A percentile compares a stretch with the other conserved stretches of the same genome.
Evolutionary conservation across 495 filamentous ascomycete species (phyloP).

Genomic region (Xylaria bambusicola): DNA sequence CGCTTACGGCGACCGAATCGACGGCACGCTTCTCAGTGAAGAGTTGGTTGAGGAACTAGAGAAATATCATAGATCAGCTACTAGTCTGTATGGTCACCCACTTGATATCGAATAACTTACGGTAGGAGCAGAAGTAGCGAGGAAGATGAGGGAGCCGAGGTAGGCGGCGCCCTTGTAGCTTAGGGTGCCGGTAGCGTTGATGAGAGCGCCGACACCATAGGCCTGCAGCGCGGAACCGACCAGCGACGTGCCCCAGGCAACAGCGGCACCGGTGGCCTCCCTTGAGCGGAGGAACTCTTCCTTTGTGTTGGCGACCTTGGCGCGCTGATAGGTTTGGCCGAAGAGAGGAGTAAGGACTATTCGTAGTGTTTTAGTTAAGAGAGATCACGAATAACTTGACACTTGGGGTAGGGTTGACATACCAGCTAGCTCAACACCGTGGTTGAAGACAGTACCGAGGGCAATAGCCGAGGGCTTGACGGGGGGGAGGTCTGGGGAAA

Average conservation of each 20-base stretch:
- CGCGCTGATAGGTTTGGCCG: constrained; percentile 92
- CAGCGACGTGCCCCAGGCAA: constrained; percentile 87
- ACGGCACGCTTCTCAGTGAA: constrained; percentile 88
- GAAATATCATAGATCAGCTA: not conserved
- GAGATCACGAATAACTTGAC: not conserved
- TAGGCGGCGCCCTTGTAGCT: constrained; percentile 97
- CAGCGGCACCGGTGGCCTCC: constrained; percentile 83
- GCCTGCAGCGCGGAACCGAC: constrained; percentile 87
- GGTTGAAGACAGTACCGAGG: constrained; percentile 92
- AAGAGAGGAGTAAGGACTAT: constrained; percentile 85
- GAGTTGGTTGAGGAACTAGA: constrained; percentile 79
- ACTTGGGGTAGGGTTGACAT: not conserved
- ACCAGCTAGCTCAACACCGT: constrained; percentile 58
- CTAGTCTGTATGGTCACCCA: not conserved
- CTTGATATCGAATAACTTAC: constrained; percentile 55
- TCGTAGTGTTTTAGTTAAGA: constrained; percentile 45
- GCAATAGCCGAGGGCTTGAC: constrained; percentile 98
- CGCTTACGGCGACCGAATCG: constrained; percentile 84
- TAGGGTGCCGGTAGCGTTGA: constrained; percentile 92
- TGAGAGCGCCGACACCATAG: constrained; percentile 91
- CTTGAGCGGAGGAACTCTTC: constrained; percentile 94
- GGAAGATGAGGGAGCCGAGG: constrained; percentile 86
- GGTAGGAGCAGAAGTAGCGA: constrained; percentile 82
- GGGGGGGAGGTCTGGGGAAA: constrained; percentile 76
- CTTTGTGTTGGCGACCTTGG: constrained; percentile 88